Evolutionary conservation across 768 basidiomycete genomes (phyloP).

Genomic region (Lyophyllum shimeji): DNA sequence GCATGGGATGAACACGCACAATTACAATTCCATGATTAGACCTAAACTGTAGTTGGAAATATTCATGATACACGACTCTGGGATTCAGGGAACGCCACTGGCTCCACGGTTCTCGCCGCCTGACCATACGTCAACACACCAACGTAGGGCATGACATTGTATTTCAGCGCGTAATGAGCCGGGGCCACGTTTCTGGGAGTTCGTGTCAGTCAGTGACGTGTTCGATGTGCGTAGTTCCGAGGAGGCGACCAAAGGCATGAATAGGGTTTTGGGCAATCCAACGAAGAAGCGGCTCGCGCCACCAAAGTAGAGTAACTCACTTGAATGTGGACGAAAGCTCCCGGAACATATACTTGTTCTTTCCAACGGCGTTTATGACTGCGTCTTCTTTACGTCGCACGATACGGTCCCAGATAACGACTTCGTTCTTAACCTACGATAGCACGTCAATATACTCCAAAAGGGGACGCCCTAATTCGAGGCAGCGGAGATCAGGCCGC

Average conservation of each 20-base stretch:
- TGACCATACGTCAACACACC: constrained; percentile 79
- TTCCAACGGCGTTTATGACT: constrained; percentile 57
- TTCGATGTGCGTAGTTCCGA: neutral
- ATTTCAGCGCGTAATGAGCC: constrained; percentile 74
- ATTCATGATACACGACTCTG: constrained; percentile 38
- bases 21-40: neutral
- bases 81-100: constrained; percentile 38
- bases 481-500: neutral
- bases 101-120: constrained; percentile 45
- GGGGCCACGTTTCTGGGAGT: constrained; percentile 57
- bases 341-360: constrained; percentile 84
- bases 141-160: constrained; percentile 90
- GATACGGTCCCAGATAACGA: constrained; percentile 93
- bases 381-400: constrained; percentile 80
- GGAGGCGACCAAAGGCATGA: neutral
- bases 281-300: neutral
- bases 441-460: neutral
- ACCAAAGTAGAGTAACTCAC: constrained; percentile 42
- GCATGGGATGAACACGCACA: neutral
- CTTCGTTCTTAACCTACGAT: constrained; percentile 63
- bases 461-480: neutral
- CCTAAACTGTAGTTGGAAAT: neutral
- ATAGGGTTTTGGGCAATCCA: neutral
- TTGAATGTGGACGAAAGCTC: constrained; percentile 74
- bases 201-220: constrained; percentile 6